phyloP scores from a whole-genome alignment of 2,329 filamentous ascomycete genomes.

The Penicillium aurantiogriseum region DNA sequence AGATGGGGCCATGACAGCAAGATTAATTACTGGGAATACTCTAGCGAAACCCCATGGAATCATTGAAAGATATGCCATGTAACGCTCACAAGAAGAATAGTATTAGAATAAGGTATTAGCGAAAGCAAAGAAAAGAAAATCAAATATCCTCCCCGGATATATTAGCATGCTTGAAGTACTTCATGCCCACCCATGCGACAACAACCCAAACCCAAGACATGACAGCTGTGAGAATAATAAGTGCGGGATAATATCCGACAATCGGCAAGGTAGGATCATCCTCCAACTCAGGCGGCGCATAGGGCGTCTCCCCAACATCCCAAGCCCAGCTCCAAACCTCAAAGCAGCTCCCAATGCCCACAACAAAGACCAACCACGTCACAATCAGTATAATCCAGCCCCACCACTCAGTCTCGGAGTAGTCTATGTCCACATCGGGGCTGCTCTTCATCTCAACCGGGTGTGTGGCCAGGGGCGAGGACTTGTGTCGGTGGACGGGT shows the following conservation, averaged over 20 bases:
- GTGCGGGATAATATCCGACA: constrained; percentile 91
- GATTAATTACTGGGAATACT: not conserved
- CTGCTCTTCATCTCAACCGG: constrained; percentile 33
- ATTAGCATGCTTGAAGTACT: constrained; percentile 97
- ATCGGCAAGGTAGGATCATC: constrained; percentile 94
- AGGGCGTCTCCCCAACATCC: constrained; percentile 95
- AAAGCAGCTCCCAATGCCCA: constrained; percentile 93
- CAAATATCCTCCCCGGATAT: constrained; percentile 64
- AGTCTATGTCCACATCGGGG: constrained; percentile 67
- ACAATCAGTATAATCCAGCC: constrained; percentile 88
- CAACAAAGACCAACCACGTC: constrained; percentile 94
- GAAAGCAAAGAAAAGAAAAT: constrained; percentile 8
- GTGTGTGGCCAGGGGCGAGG: constrained; percentile 39
- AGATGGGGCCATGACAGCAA: not conserved
- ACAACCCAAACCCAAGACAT: constrained; percentile 99
- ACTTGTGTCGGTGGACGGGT: constrained; percentile 36
- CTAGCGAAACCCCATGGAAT: not conserved
- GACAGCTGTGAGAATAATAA: constrained; percentile 88
- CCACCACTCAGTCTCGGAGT: constrained; percentile 96
- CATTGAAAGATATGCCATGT: not conserved
- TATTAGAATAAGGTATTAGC: constrained; percentile 3
- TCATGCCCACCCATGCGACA: constrained; percentile 98
- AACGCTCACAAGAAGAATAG: not conserved
- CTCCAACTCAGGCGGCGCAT: constrained; percentile 90
- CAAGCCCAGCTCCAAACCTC: constrained; percentile 98